Base-by-base conservation (phyloP, 2,329 filamentous ascomycete species). In the Xenosphaeropsis pyriputrescens region DNA sequence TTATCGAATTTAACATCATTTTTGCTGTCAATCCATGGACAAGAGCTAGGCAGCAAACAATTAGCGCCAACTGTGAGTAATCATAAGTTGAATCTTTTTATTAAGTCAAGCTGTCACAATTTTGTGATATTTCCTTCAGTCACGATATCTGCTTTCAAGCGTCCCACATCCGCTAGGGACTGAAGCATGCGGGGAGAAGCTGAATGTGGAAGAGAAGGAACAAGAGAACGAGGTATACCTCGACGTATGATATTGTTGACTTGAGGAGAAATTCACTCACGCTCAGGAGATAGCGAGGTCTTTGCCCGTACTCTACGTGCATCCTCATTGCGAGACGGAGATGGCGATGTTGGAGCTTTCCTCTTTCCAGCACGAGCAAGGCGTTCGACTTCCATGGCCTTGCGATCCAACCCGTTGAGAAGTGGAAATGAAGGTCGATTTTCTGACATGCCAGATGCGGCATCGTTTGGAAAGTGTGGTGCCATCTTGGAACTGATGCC, bases 341-440 rank as follows among this genome's bases (percentile, higher is more conserved):
- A 38, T 13, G 45, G 40, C n/a, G 46, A 41, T 7, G 49, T 47
- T 2, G 64, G 65, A 18, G 49, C 49, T 32, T 52, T 52, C 38
- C 53, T 43, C 42, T 54, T 54, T 34, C 36, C 43, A n/a, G 34
- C 38, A 16, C 88, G 71, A 16, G 74, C 77, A 12, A 93, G 67
- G 31, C 89, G 75, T 53, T 93, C 85, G 49, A 77, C 67, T 56
- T 95, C 89, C 85, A 94, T 91, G 37, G 75, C 71, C 57, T 78
- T 85, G 29, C 88, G 72, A 59, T 94, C 72, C 1, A 93, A 34
- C 8, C 36, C 39, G 19, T 29, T 22, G 13, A 42, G 22, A 22
- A 26, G 30, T 32, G 14, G 13, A 31, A 18, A 5, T 33, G 17
- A n/a, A 6, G 9, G 9, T 6, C 14, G 13, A 14, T 14, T 5